Conservation (phyloP, 129 eudicot genomes). For the Gnaphalium uliginosum region DNA sequence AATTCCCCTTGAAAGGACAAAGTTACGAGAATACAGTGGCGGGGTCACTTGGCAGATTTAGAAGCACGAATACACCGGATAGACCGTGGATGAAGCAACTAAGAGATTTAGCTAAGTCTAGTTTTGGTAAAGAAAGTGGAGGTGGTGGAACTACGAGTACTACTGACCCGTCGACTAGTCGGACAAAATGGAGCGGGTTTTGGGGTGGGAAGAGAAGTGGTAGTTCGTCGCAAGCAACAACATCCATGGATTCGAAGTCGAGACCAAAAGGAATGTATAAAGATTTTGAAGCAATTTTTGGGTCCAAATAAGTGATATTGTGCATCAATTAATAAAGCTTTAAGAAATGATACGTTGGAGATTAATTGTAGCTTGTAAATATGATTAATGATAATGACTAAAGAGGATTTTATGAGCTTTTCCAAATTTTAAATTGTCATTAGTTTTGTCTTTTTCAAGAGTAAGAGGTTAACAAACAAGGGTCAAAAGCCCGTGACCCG, state of each 20-base stretch:
- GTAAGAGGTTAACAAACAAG: neutral
- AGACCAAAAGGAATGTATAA: conserved; percentile 68
- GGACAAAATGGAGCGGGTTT: conserved; percentile 59
- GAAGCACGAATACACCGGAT: conserved; percentile 50
- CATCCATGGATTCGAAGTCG: conserved; percentile 59
- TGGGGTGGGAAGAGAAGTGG: conserved; percentile 67
- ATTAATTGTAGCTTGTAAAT: conserved; percentile 31
- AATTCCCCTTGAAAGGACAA: conserved; percentile 31
- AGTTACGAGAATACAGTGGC: conserved; percentile 18
- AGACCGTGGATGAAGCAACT: conserved; percentile 79
- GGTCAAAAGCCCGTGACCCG: neutral
- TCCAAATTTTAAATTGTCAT: neutral
- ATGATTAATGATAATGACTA: conserved; percentile 23
- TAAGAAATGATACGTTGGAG: neutral
- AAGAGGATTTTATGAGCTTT: conserved; percentile 12
- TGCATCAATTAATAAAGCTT: conserved; percentile 15
- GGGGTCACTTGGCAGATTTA: conserved; percentile 32
- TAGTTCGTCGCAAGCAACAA: conserved; percentile 51
- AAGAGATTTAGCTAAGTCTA: conserved; percentile 74
- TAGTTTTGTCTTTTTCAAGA: neutral
- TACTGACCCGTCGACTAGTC: conserved; percentile 73
- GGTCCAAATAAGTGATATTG: conserved; percentile 40
- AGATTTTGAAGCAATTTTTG: conserved; percentile 93
- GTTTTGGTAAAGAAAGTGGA: conserved; percentile 54
- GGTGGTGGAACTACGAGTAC: conserved; percentile 21